These are phyloP conservation scores for Conticribra weissflogii DNA, from an alignment of 108 stramenopile species.

Conservation along the genomic window DNA sequence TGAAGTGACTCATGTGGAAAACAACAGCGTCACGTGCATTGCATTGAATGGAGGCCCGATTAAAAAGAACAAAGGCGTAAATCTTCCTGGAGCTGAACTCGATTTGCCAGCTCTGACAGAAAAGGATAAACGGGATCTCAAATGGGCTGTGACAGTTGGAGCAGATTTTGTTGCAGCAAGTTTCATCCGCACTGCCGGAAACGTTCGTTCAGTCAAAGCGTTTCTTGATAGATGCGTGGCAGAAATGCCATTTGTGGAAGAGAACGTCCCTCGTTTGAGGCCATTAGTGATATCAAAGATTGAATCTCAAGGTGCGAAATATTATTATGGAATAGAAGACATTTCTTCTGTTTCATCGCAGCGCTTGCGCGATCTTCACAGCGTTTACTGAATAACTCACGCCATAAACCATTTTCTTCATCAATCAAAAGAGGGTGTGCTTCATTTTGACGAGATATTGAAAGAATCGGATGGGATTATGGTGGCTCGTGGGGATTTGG, in stretches of 20 bases:
- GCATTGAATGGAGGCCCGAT: constrained; percentile 78
- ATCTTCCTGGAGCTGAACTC: constrained; percentile 73
- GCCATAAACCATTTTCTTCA: too few relatives aligned
- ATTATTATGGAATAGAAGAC: too few relatives aligned
- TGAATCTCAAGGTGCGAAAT: too few relatives aligned
- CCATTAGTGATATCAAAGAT: constrained; percentile 89
- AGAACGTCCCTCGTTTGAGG: constrained; percentile 36
- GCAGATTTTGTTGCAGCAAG: constrained; percentile 90
- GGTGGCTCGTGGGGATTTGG: constrained; percentile 88
- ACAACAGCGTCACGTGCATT: constrained; percentile 50
- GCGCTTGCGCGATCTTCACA: too few relatives aligned
- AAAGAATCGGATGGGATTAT: constrained; percentile 84
- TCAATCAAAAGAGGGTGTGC: constrained; percentile 84
- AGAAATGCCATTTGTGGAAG: constrained; percentile 45
- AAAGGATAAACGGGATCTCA: constrained; percentile 86
- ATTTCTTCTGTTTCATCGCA: too few relatives aligned
- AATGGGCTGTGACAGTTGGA: constrained; percentile 68
- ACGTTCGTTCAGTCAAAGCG: constrained; percentile 76
- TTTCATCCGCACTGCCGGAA: constrained; percentile 83
- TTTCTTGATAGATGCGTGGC: constrained; percentile 72
- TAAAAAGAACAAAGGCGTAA: constrained; percentile 85
- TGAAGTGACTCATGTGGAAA: constrained; percentile 61
- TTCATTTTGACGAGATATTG: constrained; percentile 85
- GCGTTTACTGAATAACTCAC: too few relatives aligned
- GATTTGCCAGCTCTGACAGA: constrained; percentile 88